Conservation (phyloP, 2,329 filamentous ascomycete genomes). For the Colletotrichum lentis region DNA sequence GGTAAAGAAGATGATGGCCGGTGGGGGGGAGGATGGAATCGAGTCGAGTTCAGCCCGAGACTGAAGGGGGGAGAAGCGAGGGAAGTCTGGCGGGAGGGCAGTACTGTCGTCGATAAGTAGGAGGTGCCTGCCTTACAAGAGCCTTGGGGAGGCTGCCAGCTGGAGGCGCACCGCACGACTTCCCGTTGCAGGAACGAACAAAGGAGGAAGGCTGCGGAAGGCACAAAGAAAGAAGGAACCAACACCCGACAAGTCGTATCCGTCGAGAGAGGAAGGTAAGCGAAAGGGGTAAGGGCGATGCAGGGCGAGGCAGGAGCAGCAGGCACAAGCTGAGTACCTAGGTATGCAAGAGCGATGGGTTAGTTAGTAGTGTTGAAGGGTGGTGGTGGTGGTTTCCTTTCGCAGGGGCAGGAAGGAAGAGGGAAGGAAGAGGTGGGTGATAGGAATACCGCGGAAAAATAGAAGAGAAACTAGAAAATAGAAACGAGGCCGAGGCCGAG, state of each 20-base stretch:
- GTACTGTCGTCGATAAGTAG: not conserved
- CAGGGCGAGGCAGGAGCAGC: not conserved
- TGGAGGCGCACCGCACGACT: not conserved
- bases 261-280: slow-evolving; percentile 5
- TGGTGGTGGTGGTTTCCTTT: not conserved
- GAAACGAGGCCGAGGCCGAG: slow-evolving; percentile 8
- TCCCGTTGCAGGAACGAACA: slow-evolving; percentile 15
- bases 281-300: not conserved
- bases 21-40: not conserved
- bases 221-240: not conserved
- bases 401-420: not conserved
- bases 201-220: not conserved
- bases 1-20: not conserved
- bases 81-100: not conserved
- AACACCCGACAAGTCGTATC: not conserved
- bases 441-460: not conserved
- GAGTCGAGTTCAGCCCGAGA: slow-evolving; percentile 1
- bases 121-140: not conserved
- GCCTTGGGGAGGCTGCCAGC: not conserved
- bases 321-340: not conserved
- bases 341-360: not conserved
- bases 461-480: slow-evolving; percentile 8
- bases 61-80: not conserved
- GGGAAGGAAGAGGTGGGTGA: not conserved
- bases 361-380: not conserved